Evolutionary conservation across 225 moss, liverwort and hornwort genomes (phyloP), one percentile per base, ranked within the genome.

Genomic region (Bryoerythrophyllum caledonicum): DNA sequence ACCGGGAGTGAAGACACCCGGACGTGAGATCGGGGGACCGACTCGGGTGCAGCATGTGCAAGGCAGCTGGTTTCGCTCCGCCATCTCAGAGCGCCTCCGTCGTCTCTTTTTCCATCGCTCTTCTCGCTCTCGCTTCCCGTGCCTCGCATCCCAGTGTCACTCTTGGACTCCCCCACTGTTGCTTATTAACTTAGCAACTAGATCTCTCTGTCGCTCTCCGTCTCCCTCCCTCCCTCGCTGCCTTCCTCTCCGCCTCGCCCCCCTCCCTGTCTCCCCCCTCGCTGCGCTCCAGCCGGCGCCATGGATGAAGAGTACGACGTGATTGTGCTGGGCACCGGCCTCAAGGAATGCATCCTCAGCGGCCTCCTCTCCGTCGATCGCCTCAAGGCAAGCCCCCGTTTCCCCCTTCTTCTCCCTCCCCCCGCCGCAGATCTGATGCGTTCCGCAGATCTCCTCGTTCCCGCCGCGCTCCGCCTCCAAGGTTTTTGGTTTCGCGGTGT

Each of bases 261-360:
- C 17, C 19, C 48, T 49, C 1, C 48, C 17, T 6, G 11, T 6
- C 11, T 49, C 48, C 48, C 38, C 7, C 38, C 38, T 10, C 38
- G 8, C 8, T 10, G 8, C 38, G 9, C 38, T 10, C 12, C 37
- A 7, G 8, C 4, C 32, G 15, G 30, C 38, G 24, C 48, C 86
- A 96, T 96, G 94, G 92, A 96, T 87, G 96, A 96, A 85, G 96
- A 96, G 85, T 96, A 94, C 59, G 94, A 96, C 67, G 96, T 96
- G 48, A 94, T 96, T 72, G 96, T 96, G 79, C 91, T 96, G 25
- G 96, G 96, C 67, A 96, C 96, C 32, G 94, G 96, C 9, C 85
- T 96, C 60, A 96, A 96, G 82, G 96, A 96, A 85, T 96, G 96
- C 74, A 96, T 96, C 87, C 92, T 94, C 76, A 94, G 92, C 56